phyloP scores from a whole-genome alignment of 345 rosid genomes.

The Aquilaria yunnanensis region DNA sequence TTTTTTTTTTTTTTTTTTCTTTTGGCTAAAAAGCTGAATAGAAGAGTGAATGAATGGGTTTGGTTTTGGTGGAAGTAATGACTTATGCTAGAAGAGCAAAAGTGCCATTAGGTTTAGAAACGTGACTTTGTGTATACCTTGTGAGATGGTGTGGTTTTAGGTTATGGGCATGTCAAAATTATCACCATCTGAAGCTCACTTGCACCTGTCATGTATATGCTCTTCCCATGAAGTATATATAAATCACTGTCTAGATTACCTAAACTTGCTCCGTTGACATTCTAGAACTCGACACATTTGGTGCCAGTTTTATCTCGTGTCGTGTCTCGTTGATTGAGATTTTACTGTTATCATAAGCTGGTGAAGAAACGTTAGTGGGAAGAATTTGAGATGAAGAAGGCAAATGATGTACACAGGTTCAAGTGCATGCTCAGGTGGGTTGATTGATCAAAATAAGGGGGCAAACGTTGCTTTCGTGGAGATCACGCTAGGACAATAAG shows the following conservation, averaged over 20 bases:
- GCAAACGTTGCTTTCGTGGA: constrained; percentile 23
- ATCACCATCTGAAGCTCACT: constrained; percentile 4
- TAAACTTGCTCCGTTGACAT: neutral
- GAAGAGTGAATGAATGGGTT: constrained; percentile 5
- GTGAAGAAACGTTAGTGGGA: neutral
- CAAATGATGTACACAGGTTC: neutral
- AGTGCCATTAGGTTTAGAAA: constrained; percentile 14
- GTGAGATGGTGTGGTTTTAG: constrained; percentile 18
- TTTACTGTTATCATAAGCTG: neutral
- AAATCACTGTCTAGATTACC: neutral
- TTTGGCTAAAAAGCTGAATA: constrained; percentile 9
- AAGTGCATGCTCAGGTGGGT: neutral
- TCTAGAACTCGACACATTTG: neutral
- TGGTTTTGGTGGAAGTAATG: neutral
- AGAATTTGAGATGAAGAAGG: neutral
- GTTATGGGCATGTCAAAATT: constrained; percentile 10
- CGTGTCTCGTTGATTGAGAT: neutral
- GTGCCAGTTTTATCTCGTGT: constrained; percentile 1
- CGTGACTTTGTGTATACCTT: constrained; percentile 18
- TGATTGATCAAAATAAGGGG: constrained; percentile 16
- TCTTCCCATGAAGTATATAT: neutral
- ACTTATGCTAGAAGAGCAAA: neutral
- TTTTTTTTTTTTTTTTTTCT: constrained; percentile 11
- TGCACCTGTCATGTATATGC: constrained; percentile 9
- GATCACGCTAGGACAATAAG: constrained; percentile 14